Conservation (phyloP, 768 basidiomycete species). For the Termitomyces sp. region DNA sequence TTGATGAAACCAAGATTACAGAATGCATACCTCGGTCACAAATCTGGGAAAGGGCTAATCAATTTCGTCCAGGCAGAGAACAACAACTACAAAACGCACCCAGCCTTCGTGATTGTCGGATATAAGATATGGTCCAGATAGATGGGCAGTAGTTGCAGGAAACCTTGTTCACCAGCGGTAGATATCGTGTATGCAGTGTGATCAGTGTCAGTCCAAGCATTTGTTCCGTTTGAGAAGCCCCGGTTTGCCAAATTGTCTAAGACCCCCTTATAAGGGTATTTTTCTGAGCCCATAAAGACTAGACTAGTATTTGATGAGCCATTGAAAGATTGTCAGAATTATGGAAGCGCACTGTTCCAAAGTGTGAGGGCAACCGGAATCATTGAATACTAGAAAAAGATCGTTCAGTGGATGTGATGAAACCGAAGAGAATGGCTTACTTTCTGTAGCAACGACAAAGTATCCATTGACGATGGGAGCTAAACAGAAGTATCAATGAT, state of each 20-base stretch:
- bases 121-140: conserved; percentile 97
- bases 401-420: not conserved
- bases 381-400: conserved; percentile 70
- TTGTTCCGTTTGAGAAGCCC: conserved; percentile 86
- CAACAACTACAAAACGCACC: conserved; percentile 40
- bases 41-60: conserved; percentile 28
- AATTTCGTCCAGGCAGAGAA: not conserved
- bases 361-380: conserved; percentile 93
- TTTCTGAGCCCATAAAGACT: conserved; percentile 93
- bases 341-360: conserved; percentile 75
- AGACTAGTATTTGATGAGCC: conserved; percentile 39
- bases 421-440: conserved; percentile 29
- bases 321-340: conserved; percentile 3
- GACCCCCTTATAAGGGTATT: conserved; percentile 94
- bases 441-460: conserved; percentile 88
- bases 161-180: conserved; percentile 92
- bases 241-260: conserved; percentile 94
- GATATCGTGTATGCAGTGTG: conserved; percentile 95
- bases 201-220: conserved; percentile 97
- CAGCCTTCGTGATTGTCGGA: conserved; percentile 87
- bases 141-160: conserved; percentile 78
- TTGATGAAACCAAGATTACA: not conserved
- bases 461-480: conserved; percentile 89
- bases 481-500: conserved; percentile 25
- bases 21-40: conserved; percentile 48